Percentiles rank a stretch among this genome's conserved stretches.
phyloP scores from a whole-genome alignment of 306 rosid species.

The apple (Malus domestica) region DNA sequence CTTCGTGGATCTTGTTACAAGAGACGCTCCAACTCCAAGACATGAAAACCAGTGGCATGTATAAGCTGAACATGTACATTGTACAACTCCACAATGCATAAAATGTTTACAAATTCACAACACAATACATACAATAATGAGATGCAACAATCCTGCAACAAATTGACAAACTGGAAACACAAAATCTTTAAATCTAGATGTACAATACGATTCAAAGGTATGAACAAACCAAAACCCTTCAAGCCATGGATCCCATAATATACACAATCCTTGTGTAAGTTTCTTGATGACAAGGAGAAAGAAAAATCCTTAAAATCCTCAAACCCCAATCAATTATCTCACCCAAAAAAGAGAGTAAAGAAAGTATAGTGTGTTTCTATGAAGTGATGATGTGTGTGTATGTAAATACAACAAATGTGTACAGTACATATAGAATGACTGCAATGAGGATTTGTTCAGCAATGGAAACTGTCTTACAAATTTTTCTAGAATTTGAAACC shows the following conservation, averaged over 20 bases:
- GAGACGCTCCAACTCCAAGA: background rate
- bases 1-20: background rate
- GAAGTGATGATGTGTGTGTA: slow-evolving; percentile 24
- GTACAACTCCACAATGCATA: background rate
- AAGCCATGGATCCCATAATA: background rate
- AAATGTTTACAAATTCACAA: background rate
- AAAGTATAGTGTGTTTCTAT: background rate
- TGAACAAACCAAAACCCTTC: slow-evolving; percentile 14
- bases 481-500: slow-evolving; percentile 19
- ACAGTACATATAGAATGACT: slow-evolving; percentile 31
- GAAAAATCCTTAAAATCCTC: background rate
- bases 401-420: slow-evolving; percentile 29
- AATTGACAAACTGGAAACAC: background rate
- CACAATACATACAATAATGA: background rate
- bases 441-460: slow-evolving; percentile 51
- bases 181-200: background rate
- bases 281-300: background rate
- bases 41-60: background rate
- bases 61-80: background rate
- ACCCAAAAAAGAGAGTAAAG: background rate
- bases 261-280: background rate
- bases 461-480: slow-evolving; percentile 35
- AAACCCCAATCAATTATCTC: background rate
- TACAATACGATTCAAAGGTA: background rate
- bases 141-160: background rate